phyloP scores from a whole-genome alignment of 352 stramenopile species.

The Discostella stelligera region DNA sequence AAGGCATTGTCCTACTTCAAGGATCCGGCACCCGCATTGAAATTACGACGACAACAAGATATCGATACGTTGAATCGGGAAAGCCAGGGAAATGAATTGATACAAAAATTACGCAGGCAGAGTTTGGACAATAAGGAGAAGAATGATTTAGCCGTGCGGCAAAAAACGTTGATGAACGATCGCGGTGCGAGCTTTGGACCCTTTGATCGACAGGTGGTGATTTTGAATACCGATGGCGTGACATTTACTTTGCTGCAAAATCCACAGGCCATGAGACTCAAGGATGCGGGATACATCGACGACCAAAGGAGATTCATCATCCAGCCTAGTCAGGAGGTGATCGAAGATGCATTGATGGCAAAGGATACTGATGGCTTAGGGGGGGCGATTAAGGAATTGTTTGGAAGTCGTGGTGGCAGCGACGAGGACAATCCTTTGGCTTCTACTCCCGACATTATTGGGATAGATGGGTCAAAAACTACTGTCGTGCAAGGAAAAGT shows the following conservation, averaged over 20 bases:
- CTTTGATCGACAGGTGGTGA: conserved; percentile 72
- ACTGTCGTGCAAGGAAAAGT: background rate
- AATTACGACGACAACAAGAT: conserved; percentile 42
- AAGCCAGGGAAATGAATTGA: conserved; percentile 66
- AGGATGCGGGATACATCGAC: conserved; percentile 75
- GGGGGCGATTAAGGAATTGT: conserved; percentile 46
- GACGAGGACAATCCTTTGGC: conserved; percentile 1
- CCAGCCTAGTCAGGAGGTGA: conserved; percentile 68
- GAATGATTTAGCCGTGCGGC: conserved; percentile 66
- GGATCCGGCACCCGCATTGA: conserved; percentile 52
- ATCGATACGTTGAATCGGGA: conserved; percentile 24
- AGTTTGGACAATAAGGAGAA: conserved; percentile 74
- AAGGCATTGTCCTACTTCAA: conserved; percentile 72
- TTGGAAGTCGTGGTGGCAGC: conserved; percentile 25
- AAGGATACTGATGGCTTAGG: conserved; percentile 29
- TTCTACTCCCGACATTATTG: background rate
- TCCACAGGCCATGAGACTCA: conserved; percentile 77
- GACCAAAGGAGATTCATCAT: conserved; percentile 71
- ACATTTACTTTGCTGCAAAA: conserved; percentile 76
- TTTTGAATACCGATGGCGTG: conserved; percentile 73
- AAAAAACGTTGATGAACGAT: conserved; percentile 76
- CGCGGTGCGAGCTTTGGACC: conserved; percentile 65
- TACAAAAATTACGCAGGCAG: conserved; percentile 66
- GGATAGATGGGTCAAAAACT: background rate
- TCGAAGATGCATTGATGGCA: conserved; percentile 62